Percentiles rank a stretch among this genome's conserved stretches.
These are phyloP conservation scores for Asterionellopsis glacialis DNA, from an alignment of 108 stramenopile species.

Conservation along the genomic window DNA sequence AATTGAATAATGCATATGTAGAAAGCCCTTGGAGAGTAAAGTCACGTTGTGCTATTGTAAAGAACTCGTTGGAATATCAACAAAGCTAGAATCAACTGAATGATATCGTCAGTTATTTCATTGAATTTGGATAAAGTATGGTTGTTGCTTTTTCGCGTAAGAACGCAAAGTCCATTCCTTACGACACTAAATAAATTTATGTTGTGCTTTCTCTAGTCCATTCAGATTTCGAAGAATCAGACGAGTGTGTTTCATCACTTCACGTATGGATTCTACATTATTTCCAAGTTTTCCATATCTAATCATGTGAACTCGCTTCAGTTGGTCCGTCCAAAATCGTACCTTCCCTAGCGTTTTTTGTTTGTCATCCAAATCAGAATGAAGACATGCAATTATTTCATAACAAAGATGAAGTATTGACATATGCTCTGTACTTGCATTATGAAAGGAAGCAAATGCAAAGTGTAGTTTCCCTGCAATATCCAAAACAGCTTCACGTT, in stretches of 20 bases:
- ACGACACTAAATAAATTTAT: conserved; percentile 27
- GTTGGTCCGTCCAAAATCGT: conserved; percentile 75
- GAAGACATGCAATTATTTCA: conserved; percentile 33
- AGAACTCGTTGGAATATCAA: too few relatives aligned
- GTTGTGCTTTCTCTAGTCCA: conserved; percentile 25
- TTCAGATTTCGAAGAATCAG: conserved; percentile 43
- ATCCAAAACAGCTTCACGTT: conserved; percentile 18
- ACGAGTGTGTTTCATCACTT: conserved; percentile 59
- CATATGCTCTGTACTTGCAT: conserved; percentile 77
- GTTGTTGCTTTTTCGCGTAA: too few relatives aligned
- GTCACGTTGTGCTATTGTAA: too few relatives aligned
- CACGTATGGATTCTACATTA: conserved; percentile 47
- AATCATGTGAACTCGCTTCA: conserved; percentile 58
- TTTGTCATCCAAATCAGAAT: conserved; percentile 11
- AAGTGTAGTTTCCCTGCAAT: conserved; percentile 61
- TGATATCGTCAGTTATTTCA: too few relatives aligned
- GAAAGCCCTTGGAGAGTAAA: too few relatives aligned
- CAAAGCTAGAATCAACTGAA: too few relatives aligned
- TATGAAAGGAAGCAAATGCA: conserved; percentile 46
- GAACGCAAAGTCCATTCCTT: too few relatives aligned
- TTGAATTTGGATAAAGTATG: too few relatives aligned
- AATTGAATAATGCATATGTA: background rate
- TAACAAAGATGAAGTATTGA: conserved; percentile 71
- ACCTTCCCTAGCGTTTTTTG: conserved; percentile 33
- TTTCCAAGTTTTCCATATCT: conserved; percentile 62